These are phyloP conservation scores for Phytophthora agathidicida DNA, from an alignment of 352 stramenopile species.

Conservation along the genomic window DNA sequence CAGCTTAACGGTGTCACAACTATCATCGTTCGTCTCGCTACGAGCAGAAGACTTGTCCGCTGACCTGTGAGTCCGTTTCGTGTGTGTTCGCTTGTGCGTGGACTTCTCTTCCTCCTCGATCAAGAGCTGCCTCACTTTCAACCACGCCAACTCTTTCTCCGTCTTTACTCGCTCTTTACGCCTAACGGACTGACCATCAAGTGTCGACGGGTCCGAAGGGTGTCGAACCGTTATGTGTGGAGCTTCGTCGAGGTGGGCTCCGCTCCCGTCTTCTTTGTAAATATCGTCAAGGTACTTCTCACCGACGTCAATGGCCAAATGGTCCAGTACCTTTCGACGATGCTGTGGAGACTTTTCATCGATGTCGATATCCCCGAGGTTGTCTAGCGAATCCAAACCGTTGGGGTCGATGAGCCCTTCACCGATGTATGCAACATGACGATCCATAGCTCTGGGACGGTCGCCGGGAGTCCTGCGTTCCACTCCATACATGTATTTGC, in stretches of 20 bases:
- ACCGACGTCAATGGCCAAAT: constrained; percentile 58
- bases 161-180: constrained; percentile 29
- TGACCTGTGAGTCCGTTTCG: constrained; percentile 17
- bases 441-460: constrained; percentile 10
- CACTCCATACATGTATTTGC: not conserved
- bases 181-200: constrained; percentile 27
- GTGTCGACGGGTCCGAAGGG: no score
- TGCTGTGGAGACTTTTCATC: constrained; percentile 33
- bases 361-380: constrained; percentile 36
- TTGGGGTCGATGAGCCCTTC: constrained; percentile 56
- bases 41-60: constrained; percentile 29
- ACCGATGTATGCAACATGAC: constrained; percentile 47
- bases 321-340: constrained; percentile 66
- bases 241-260: not conserved
- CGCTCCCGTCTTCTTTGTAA: constrained; percentile 50
- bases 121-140: constrained; percentile 44
- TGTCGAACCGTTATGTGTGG: not conserved
- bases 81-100: constrained; percentile 2
- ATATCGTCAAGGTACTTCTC: constrained; percentile 70
- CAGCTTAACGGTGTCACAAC: constrained; percentile 33
- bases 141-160: constrained; percentile 37
- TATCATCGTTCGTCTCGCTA: constrained; percentile 30
- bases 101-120: constrained; percentile 40
- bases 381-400: constrained; percentile 42
- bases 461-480: constrained; percentile 7